Base-by-base conservation (phyloP, 2,329 filamentous ascomycete species). In the Botrytis elliptica region DNA sequence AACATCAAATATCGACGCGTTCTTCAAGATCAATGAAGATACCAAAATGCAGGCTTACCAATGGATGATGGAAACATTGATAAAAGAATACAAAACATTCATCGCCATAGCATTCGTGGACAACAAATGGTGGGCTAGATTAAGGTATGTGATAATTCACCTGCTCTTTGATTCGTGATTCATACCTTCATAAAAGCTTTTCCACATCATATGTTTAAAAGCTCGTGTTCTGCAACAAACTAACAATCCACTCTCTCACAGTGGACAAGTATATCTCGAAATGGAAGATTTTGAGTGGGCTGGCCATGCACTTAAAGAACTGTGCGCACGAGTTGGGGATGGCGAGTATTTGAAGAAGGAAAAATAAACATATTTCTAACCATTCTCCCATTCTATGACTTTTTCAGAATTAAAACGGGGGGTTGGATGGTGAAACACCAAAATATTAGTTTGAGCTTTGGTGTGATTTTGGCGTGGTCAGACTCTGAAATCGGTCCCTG, bases 221-320 rank as follows among this genome's bases (percentile, higher is more conserved):
- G 22, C n/a, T 20, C n/a, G 36, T 72, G 22, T 52, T 72, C n/a
- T 68, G 71, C 63, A 59, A 72, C 8, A 38, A 16, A 64, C 44
- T 52, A 52, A 52, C 20, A 29, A 33, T 40, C 49, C 20, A 38
- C 52, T 33, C n/a, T 29, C 68, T n/a, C 20, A 22, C 64, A 94
- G 92, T 80, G 93, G 89, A 22, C 94, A 97, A 85, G 87, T 96
- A 0, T 98, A 96, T 81, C 83, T 98, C n/a, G 93, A 93, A 40
- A 81, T 91, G 76, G 85, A 86, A 20, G 94, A 98, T 82, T 97
- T 96, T 79, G 88, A 91, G 80, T 93, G 88, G 88, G 86, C 87
- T 6, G 93, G 86, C 0, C 80, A 76, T 33, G 74, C 63, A 10
- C 64, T 81, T 64, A 80, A 81, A 65, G 83, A 84, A 49, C 77